Base-by-base conservation (phyloP, 495 filamentous ascomycete genomes). In the Lentithecium fluviatile region DNA sequence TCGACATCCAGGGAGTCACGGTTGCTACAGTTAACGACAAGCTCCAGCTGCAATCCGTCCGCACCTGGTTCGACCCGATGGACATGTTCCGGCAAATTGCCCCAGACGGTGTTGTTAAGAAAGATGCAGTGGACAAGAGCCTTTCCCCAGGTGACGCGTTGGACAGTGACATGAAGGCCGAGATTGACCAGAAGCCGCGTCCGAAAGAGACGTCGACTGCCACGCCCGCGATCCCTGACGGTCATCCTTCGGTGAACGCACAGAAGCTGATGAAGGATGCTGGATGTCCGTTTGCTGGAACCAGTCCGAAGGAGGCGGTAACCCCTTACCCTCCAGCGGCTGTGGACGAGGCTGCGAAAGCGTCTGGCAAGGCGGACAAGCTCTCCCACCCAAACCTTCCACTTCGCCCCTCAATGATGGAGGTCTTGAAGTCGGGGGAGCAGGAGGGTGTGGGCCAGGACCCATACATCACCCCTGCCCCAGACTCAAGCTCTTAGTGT, bases 71-170 rank as follows among this genome's bases (percentile, higher is more conserved):
- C 57, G 85, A 87, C 59, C 82, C 85, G 0, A 70, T 84, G 65
- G 76, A 82, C 37, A 86, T 87, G 84, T 87, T 88, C 64, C 74
- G 83, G 19, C 84, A 85, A 74, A 85, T 87, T 64, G 78, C 75
- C 2, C 72, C 72, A 2, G 63, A 70, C 34, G 79, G 79, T 38
- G 69, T 77, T 17, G 71, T 77, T 37, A 74, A 74, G 64, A 76
- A 73, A 67, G 64, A 72, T 34, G 43, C 59, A 32, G 63, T 74
- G 8, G 54, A 62, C 23, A 64, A 68, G 57, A 49, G 12, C n/a
- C 34, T 65, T 2, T 26, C 48, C 12, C 54, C 61, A 2, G 42
- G 15, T 29, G 54, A 58, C 6, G 61, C 61, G 15, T 8, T 64
- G 13, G 61, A 64, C 38, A 52, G 47, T 29, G 60, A 62, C 6